Base-by-base conservation (phyloP, 371 early-diverging fungal genomes). In the Apophysomyces ossiformis region DNA sequence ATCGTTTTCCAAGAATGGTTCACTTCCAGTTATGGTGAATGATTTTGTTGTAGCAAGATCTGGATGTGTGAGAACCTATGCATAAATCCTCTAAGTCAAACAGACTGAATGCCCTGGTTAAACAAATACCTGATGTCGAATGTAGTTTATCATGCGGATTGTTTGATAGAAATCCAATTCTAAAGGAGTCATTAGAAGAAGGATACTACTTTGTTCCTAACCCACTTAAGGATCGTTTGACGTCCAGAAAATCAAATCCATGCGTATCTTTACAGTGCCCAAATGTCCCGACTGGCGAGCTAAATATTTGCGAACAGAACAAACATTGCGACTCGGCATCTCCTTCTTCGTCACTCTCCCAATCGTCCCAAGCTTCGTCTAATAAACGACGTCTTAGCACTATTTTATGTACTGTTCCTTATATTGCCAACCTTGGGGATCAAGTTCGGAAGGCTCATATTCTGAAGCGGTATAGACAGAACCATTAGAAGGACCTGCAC, bases 91-190 rank as follows among this genome's bases (percentile, higher is more conserved):
- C 11, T 21, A 8, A 39, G 11, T 15, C 56, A 4, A 2, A n/a
- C 12, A 37, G 5, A 15, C 18, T 9, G 5, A 5, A 50, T 45
- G 16, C 38, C 50, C 8, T 35, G 44, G 13, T 58, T 4, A 36
- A 38, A 8, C 5, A 16, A 68, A 61, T 44, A 86, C 84, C 61
- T 83, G 69, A 57, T 83, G 50, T 43, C 95, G 90, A 45, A 94
- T 83, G 69, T 92, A 92, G 78, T 96, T 96, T 73, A 96, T 88
- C 65, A 93, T 72, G 11, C 93, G 87, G 65, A 96, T 93, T 66
- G 89, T 89, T 54, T 91, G 89, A 81, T 95, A 95, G 72, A 95
- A 93, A 68, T 94, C 94, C 46, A 95, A 85, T 9, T 72, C 84
- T 79, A 61, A 26, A 39, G 6, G 4, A 61, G 15, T 8, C 9